Evolutionary conservation across 2,329 filamentous ascomycete species (phyloP), one percentile per base, ranked within the genome.

Genomic region (Fulvia fulva): DNA sequence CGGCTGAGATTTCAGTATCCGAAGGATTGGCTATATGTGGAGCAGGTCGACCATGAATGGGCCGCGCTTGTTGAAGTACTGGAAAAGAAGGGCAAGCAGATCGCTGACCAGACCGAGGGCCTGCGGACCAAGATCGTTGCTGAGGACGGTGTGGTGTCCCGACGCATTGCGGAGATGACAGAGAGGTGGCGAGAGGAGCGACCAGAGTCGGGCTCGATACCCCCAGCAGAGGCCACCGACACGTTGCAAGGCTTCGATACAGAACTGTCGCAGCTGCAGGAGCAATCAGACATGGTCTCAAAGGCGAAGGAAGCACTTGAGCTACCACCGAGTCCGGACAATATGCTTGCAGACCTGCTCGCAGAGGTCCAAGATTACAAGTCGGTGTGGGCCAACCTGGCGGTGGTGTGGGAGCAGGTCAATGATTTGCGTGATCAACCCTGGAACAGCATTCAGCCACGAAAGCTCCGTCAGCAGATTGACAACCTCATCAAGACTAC

Each of bases 281-380:
- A 87, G 44, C 92, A 99, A 71, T 89, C 89, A 25, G 88, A 94
- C 59, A 96, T 96, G 86, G 91, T 99, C 14, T 88, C 90, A 5
- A 96, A 91, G 74, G 95, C 95, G 2, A 99, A 97, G 75, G 94
- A 99, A 74, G 94, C 94, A 3, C 85, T 99, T 44, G 91, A 96
- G 71, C 83, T 99, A 44, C 89, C 93, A 3, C 83, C 89, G 2
- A 89, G 85, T 55, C 80, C 87, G 0, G 90, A 96, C 66, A 89
- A 88, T 53, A 86, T 88, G n/a, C 84, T 99, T 22, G 81, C 84
- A n/a, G 84, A 88, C 25, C 89, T 97, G 8, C 81, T 97, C 16
- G 93, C 97, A 72, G 94, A 99, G 76, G 91, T 99, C 2, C 91
- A 96, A 62, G 94, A 99, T 74, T 99, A 99, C 78, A 96, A 96